Evolutionary conservation across 2,329 filamentous ascomycete genomes (phyloP).

Genomic region (Drechslera avenae): DNA sequence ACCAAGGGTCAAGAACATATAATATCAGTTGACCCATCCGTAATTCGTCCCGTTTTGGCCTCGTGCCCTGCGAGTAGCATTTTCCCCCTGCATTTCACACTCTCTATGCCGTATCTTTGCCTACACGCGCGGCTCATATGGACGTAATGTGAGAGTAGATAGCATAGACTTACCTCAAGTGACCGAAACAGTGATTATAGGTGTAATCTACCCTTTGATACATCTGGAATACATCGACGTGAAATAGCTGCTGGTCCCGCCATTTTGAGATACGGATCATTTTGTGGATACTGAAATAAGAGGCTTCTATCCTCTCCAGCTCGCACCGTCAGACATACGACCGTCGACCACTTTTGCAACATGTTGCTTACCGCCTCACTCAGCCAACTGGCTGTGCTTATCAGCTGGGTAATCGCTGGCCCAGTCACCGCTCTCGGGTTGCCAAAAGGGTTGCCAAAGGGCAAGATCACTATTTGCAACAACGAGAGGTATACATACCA

Average conservation of each 20-base stretch:
- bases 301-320: not conserved
- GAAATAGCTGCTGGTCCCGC: conserved; percentile 12
- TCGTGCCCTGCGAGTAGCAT: no score
- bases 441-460: conserved; percentile 13
- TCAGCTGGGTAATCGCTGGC: conserved; percentile 22
- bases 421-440: conserved; percentile 13
- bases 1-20: no score
- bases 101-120: no score
- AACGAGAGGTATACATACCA: conserved; percentile 69
- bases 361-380: conserved; percentile 29
- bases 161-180: no score
- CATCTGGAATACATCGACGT: no score
- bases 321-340: conserved; percentile 23
- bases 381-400: conserved; percentile 24
- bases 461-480: conserved; percentile 58
- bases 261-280: conserved; percentile 7
- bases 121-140: no score
- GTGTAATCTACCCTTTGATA: no score
- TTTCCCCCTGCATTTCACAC: no score
- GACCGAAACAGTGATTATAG: no score
- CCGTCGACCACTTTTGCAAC: conserved; percentile 3
- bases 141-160: no score
- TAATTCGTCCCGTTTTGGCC: no score
- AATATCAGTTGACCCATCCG: no score
- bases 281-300: conserved; percentile 19